Percentiles rank a stretch among this genome's conserved stretches.
These are phyloP conservation scores for Backusella macrospora DNA, from an alignment of 192 early-diverging fungal genomes.

Conservation along the genomic window DNA sequence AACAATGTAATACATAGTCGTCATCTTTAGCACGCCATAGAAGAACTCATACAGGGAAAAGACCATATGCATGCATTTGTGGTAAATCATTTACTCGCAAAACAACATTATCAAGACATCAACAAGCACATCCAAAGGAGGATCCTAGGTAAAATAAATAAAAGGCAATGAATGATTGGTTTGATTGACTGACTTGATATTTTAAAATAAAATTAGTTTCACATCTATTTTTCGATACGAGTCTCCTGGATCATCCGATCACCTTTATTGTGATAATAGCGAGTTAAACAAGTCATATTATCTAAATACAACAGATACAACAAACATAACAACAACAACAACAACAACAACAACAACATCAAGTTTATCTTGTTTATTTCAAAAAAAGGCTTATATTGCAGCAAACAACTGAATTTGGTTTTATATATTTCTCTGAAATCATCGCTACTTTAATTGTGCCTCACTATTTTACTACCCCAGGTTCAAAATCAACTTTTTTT, in stretches of 20 bases:
- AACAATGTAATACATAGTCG: slow-evolving; percentile 22
- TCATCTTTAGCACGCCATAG: slow-evolving; percentile 30
- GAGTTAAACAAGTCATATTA: slow-evolving; percentile 18
- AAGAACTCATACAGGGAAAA: slow-evolving; percentile 30
- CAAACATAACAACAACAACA: no score
- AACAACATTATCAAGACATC: slow-evolving; percentile 66
- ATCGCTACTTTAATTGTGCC: slow-evolving; percentile 5
- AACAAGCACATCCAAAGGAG: slow-evolving; percentile 42
- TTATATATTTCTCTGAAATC: no score
- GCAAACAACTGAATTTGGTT: background rate
- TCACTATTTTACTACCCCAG: background rate
- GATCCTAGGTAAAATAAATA: background rate
- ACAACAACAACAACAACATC: background rate
- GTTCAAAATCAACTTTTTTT: background rate
- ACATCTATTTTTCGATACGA: slow-evolving; percentile 16
- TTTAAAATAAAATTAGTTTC: background rate
- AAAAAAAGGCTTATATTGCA: slow-evolving; percentile 3
- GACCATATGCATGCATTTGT: slow-evolving; percentile 54
- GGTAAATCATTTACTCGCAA: slow-evolving; percentile 72
- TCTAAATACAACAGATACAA: slow-evolving; percentile 2
- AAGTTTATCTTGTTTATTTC: slow-evolving; percentile 6
- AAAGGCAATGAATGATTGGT: background rate
- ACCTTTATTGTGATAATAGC: slow-evolving; percentile 5
- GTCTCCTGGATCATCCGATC: slow-evolving; percentile 18
- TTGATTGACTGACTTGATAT: background rate